Evolutionary conservation across 768 basidiomycete species (phyloP).

Genomic region (Tricholoma flavovirens): DNA sequence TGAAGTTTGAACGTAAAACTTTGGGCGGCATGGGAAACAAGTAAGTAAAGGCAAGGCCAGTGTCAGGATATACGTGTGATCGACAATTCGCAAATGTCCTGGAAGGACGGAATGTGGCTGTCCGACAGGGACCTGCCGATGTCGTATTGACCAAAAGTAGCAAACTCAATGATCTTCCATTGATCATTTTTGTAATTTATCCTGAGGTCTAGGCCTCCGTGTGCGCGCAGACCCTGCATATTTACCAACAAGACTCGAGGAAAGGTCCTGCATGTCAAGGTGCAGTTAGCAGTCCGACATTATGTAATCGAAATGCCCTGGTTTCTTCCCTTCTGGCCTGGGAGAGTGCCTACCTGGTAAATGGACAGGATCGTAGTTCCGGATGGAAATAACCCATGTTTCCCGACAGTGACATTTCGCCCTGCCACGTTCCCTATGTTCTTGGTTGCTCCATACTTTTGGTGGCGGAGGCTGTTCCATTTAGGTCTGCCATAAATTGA

Average conservation of each 20-base stretch:
- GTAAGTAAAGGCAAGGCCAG: constrained; percentile 3
- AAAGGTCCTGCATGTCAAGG: constrained; percentile 2
- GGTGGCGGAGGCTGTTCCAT: constrained; percentile 10
- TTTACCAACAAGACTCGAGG: constrained; percentile 1
- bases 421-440: neutral
- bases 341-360: neutral
- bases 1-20: constrained; percentile 1
- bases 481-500: constrained; percentile 3
- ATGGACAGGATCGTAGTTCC: neutral
- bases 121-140: constrained; percentile 25
- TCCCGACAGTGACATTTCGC: neutral
- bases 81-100: constrained; percentile 19
- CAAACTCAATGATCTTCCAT: constrained; percentile 1
- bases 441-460: constrained; percentile 1
- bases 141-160: constrained; percentile 6
- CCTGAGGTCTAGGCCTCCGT: neutral
- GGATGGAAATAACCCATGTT: neutral
- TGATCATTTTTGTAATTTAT: neutral
- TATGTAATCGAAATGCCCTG: constrained; percentile 13
- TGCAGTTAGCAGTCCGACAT: constrained; percentile 11
- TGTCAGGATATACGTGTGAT: constrained; percentile 8
- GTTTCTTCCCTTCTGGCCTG: constrained; percentile 4
- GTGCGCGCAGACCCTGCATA: neutral
- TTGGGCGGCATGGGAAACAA: neutral
- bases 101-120: constrained; percentile 36